Evolutionary conservation across 164 flowering plant genomes (phyloP), one percentile per base, ranked within the genome.

Genomic region (Piper betle): DNA sequence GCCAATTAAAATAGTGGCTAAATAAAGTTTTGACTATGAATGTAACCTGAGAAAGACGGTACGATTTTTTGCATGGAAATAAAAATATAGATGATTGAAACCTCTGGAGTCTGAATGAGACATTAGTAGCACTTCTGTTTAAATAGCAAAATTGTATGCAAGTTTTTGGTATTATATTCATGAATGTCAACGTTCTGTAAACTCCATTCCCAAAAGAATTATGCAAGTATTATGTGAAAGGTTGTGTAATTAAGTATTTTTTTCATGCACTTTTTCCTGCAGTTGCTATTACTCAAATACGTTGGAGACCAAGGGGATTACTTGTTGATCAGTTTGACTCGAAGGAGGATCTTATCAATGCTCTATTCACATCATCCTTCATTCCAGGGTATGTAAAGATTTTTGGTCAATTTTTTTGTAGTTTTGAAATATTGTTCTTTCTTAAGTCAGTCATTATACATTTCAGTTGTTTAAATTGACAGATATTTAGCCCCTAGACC

Each of bases 401-500:
- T 63, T 3, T 39, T 62, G 10, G 50, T 15, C 50, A 46, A 25
- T 25, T 25, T 46, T 15, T 1, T 10, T 6, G 10, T 1, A 8
- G 2, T 10, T 46, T 46, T 46, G 15, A 10, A 46, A 15, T 5
- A 46, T 15, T 46, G 7, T 15, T 15, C 15, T 46, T 46, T 46
- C 11, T 5, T 12, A 46, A 46, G 12, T 46, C 50, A 8, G 20
- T 62, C 15, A 38, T 39, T 38, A 46, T 2, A 6, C 6, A 2
- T 10, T 63, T 11, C 55, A 16, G 55, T 37, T 5, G 38, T 52
- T 39, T 68, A 56, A 63, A 1, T 52, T 40, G 46, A 37, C 82
- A 92, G 96, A 65, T 89, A 92, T 77, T 80, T 89, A 68, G 95
- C 98, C 52, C 96, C 94, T 66, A 81, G 85, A 68, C 98, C 93